Percentiles rank a stretch among this genome's conserved stretches.
These are phyloP conservation scores for Tetrahymena borealis DNA, from an alignment of 73 alveolate genomes.

Conservation along the genomic window DNA sequence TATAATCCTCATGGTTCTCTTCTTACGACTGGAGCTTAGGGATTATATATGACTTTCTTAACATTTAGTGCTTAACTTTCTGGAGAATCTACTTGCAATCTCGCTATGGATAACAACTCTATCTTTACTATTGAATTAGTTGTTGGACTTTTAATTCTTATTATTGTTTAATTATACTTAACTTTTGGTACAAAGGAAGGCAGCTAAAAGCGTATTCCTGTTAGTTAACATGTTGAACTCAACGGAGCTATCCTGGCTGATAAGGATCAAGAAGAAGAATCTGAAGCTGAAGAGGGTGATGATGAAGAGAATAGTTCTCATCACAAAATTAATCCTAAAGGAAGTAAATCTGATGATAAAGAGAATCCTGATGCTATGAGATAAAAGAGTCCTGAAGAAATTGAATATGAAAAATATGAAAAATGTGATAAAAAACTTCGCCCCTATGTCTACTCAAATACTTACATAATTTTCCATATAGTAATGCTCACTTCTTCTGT, in stretches of 20 bases:
- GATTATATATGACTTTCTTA: slow-evolving; percentile 9
- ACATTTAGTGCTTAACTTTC: slow-evolving; percentile 29
- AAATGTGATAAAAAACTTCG: not conserved
- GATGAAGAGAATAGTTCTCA: not conserved
- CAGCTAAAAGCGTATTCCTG: slow-evolving; percentile 1
- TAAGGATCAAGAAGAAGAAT: slow-evolving; percentile 5
- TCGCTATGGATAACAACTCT: not conserved
- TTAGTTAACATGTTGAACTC: not conserved
- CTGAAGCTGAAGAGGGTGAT: slow-evolving; percentile 7
- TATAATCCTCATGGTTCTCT: slow-evolving; percentile 40
- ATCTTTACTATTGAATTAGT: not conserved
- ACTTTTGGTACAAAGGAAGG: slow-evolving; percentile 36
- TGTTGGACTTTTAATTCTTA: slow-evolving; percentile 13
- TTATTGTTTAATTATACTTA: slow-evolving; percentile 12
- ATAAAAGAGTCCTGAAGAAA: not conserved
- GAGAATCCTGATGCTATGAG: not conserved
- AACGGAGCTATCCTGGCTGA: not conserved
- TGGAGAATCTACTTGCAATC: slow-evolving; percentile 15
- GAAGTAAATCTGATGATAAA: not conserved
- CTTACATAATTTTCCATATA: slow-evolving; percentile 5
- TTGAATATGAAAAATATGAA: not conserved
- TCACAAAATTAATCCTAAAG: not conserved
- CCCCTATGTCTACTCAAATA: not conserved
- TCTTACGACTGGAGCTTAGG: slow-evolving; percentile 12
- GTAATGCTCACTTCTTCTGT: slow-evolving; percentile 25